Evolutionary conservation across 2,329 filamentous ascomycete species (phyloP).

Genomic region (Myriosclerotinia scirpicola): DNA sequence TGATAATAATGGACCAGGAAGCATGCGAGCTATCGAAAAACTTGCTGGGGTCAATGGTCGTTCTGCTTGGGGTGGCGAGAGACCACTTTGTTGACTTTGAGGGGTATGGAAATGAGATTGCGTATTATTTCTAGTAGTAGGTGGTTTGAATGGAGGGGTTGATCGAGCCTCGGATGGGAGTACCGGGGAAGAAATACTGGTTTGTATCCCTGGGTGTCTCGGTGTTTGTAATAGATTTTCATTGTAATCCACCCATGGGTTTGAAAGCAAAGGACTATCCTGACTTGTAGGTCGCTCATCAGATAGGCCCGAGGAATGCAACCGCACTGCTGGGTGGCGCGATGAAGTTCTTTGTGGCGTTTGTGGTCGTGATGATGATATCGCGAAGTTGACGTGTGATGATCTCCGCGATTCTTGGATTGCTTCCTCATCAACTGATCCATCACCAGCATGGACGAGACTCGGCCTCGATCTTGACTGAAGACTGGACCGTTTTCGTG

Average conservation of each 20-base stretch:
- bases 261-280: slow-evolving; percentile 34
- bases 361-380: slow-evolving; percentile 29
- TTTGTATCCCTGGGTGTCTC: slow-evolving; percentile 33
- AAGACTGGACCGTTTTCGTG: slow-evolving; percentile 25
- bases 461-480: slow-evolving; percentile 24
- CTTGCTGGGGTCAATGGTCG: slow-evolving; percentile 45
- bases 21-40: slow-evolving; percentile 52
- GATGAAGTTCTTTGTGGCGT: slow-evolving; percentile 34
- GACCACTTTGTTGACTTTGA: slow-evolving; percentile 37
- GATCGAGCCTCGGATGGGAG: slow-evolving; percentile 39
- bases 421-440: slow-evolving; percentile 25
- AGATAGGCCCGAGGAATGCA: slow-evolving; percentile 25
- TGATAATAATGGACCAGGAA: slow-evolving; percentile 58
- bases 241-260: slow-evolving; percentile 35
- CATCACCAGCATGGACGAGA: slow-evolving; percentile 28
- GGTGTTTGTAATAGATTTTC: slow-evolving; percentile 31
- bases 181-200: slow-evolving; percentile 35
- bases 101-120: slow-evolving; percentile 37
- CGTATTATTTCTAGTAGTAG: slow-evolving; percentile 33
- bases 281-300: slow-evolving; percentile 25
- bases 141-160: slow-evolving; percentile 29
- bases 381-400: slow-evolving; percentile 37
- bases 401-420: slow-evolving; percentile 30
- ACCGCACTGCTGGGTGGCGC: slow-evolving; percentile 28
- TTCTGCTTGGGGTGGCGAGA: slow-evolving; percentile 43